Percentiles rank a stretch among this genome's conserved stretches.
phyloP scores from a whole-genome alignment of 495 filamentous ascomycete species.

The Neurospora sp. region DNA sequence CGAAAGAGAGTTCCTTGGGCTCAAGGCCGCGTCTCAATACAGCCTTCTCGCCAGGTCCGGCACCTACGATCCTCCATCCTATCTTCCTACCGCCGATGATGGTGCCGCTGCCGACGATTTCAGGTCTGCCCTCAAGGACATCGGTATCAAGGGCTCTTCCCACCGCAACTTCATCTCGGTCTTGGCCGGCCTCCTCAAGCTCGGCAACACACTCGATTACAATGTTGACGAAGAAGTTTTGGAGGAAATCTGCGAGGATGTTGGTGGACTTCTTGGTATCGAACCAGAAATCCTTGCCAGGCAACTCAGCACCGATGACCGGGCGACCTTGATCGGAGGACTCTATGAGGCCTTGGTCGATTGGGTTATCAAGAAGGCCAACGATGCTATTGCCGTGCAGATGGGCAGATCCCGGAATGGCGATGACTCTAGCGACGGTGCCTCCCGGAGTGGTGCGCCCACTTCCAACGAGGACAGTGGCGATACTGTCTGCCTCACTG shows the following conservation, averaged over 20 bases:
- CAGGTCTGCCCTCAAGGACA: conserved; percentile 65
- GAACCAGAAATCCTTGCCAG: conserved; percentile 74
- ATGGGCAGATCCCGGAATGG: conserved; percentile 49
- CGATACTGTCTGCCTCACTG: conserved; percentile 80
- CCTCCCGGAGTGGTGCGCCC: conserved; percentile 39
- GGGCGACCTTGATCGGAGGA: conserved; percentile 69
- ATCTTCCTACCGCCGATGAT: conserved; percentile 90
- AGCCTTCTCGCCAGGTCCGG: conserved; percentile 66
- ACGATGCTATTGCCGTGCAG: conserved; percentile 74
- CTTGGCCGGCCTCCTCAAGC: conserved; percentile 77
- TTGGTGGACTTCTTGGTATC: conserved; percentile 71
- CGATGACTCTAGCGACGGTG: conserved; percentile 53
- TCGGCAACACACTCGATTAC: conserved; percentile 82
- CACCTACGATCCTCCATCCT: conserved; percentile 80
- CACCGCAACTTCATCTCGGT: conserved; percentile 72
- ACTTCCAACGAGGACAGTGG: conserved; percentile 54
- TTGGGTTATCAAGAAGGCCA: conserved; percentile 83
- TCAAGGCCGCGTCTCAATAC: conserved; percentile 72
- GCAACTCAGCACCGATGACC: conserved; percentile 72
- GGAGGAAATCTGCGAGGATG: conserved; percentile 83
- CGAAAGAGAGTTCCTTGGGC: conserved; percentile 81
- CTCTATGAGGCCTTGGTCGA: conserved; percentile 93
- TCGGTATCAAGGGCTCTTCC: conserved; percentile 82
- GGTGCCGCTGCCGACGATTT: conserved; percentile 89
- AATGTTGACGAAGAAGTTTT: conserved; percentile 77